A percentile compares a stretch with the other conserved stretches of the same genome.
phyloP scores from a whole-genome alignment of 2,329 filamentous ascomycete genomes.

The Aspergillus sp. region DNA sequence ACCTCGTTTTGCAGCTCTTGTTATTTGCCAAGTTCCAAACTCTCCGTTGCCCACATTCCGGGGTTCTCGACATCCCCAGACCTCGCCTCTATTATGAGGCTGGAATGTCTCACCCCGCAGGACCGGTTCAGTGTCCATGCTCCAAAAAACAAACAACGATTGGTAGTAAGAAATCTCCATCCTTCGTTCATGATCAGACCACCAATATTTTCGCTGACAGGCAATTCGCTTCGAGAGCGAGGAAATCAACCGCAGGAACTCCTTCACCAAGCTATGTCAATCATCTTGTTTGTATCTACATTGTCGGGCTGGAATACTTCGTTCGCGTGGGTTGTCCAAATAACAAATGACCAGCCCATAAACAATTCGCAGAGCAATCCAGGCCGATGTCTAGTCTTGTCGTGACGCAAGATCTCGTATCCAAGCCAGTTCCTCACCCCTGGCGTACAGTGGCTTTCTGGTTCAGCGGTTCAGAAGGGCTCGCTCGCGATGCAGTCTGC shows the following conservation, averaged over 20 bases:
- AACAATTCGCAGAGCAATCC: neutral
- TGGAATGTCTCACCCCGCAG: neutral
- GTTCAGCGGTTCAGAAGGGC: neutral
- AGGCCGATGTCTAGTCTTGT: neutral
- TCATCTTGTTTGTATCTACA: neutral
- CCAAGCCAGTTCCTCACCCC: neutral
- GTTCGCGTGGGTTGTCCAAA: neutral
- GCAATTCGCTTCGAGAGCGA: neutral
- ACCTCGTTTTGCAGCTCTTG: conserved; percentile 5
- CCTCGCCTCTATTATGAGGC: neutral
- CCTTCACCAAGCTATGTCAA: neutral
- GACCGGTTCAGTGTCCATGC: neutral
- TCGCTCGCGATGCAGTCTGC: neutral
- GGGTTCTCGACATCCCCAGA: neutral
- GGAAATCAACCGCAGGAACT: neutral
- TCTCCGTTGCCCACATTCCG: neutral
- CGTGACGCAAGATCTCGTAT: conserved; percentile 11
- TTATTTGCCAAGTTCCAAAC: conserved; percentile 20
- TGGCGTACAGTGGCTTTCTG: neutral
- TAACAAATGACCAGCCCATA: neutral
- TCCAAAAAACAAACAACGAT: neutral
- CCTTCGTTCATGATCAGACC: neutral
- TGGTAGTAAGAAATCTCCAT: neutral
- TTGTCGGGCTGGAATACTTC: neutral
- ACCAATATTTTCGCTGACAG: neutral